Conservation (phyloP, 768 basidiomycete genomes). For the Trametes elegans region DNA sequence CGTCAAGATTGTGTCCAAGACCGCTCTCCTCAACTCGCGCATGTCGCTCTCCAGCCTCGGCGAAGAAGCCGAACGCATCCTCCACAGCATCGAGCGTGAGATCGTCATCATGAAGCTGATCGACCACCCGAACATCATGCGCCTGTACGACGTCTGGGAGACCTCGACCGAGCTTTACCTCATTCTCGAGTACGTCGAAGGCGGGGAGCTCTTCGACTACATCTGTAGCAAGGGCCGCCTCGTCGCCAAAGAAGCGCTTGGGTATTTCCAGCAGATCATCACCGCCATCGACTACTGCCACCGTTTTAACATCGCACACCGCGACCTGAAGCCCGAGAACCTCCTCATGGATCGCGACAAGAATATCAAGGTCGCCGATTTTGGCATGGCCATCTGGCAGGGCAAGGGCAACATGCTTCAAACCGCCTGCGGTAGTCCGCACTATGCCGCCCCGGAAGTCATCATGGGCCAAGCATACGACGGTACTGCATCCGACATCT, state of each 20-base stretch:
- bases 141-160: constrained; percentile 96
- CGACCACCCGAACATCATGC: constrained; percentile 92
- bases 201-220: constrained; percentile 93
- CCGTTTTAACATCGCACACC: constrained; percentile 90
- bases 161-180: constrained; percentile 85
- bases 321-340: constrained; percentile 95
- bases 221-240: constrained; percentile 78
- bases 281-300: constrained; percentile 90
- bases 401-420: constrained; percentile 58
- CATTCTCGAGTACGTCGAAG: constrained; percentile 92
- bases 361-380: constrained; percentile 94
- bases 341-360: constrained; percentile 77
- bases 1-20: constrained; percentile 91
- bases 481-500: constrained; percentile 88
- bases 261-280: constrained; percentile 93
- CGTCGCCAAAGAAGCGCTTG: constrained; percentile 66
- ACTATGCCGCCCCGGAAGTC: constrained; percentile 94
- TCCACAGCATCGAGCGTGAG: constrained; percentile 85
- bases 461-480: constrained; percentile 81
- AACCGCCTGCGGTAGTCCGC: constrained; percentile 92
- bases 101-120: constrained; percentile 98
- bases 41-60: constrained; percentile 67
- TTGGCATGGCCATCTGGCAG: constrained; percentile 97
- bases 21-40: constrained; percentile 58
- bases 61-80: constrained; percentile 72